Conservation (phyloP, 805 yeast species). For the Peterozyma toletana region DNA sequence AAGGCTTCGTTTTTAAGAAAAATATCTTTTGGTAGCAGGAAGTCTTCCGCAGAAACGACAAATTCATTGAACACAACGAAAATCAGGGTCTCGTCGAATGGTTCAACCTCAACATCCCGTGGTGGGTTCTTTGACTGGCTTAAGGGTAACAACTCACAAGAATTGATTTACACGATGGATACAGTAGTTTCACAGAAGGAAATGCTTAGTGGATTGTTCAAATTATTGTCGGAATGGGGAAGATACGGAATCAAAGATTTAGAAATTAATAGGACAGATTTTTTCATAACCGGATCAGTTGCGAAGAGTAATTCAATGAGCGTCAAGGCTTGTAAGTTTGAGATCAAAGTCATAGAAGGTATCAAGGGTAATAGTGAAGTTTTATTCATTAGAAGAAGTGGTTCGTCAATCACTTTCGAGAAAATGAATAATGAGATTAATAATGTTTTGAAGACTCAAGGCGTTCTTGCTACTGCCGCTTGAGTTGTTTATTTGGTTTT, state of each 20-base stretch:
- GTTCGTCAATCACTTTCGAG: constrained; percentile 55
- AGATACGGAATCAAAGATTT: constrained; percentile 61
- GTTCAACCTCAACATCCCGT: neutral
- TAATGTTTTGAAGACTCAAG: constrained; percentile 58
- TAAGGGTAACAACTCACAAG: constrained; percentile 21
- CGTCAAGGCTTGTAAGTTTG: constrained; percentile 57
- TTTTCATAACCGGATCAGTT: constrained; percentile 52
- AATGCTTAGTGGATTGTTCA: constrained; percentile 56
- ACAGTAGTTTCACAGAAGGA: constrained; percentile 37
- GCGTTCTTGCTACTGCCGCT: constrained; percentile 24
- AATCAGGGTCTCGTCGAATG: no score
- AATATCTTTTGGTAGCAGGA: constrained; percentile 37
- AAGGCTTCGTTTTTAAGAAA: constrained; percentile 35
- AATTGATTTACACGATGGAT: constrained; percentile 26
- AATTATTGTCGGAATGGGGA: constrained; percentile 61
- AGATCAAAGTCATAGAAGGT: constrained; percentile 40
- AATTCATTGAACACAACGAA: neutral
- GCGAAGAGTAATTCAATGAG: constrained; percentile 56
- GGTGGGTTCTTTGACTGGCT: constrained; percentile 34
- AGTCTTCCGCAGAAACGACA: constrained; percentile 3
- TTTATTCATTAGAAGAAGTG: constrained; percentile 54
- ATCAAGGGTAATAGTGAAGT: constrained; percentile 42
- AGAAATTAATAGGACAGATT: constrained; percentile 31
- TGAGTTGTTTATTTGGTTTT: no score
- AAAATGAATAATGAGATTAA: constrained; percentile 57